Conservation (phyloP, 1,284 basidiomycete genomes). For the Cryptococcus sp. region DNA sequence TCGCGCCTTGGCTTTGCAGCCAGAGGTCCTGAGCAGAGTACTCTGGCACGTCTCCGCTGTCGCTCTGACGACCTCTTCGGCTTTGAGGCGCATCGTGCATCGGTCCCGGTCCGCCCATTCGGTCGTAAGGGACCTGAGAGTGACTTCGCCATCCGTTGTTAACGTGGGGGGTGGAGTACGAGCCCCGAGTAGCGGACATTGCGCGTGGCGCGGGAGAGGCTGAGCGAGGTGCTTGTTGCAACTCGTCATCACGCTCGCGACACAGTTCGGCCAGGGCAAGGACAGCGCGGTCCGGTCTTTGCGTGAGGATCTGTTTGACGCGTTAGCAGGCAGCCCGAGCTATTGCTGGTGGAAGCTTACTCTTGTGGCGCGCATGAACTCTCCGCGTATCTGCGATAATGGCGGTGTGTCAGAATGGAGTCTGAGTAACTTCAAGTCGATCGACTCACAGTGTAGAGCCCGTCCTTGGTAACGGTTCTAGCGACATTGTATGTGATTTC, state of each 20-base stretch:
- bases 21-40: conserved; percentile 49
- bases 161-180: conserved; percentile 26
- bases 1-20: conserved; percentile 48
- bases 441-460: conserved; percentile 78
- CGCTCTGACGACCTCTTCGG: conserved; percentile 35
- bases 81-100: conserved; percentile 23
- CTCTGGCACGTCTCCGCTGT: conserved; percentile 20
- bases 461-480: conserved; percentile 93
- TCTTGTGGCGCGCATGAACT: conserved; percentile 94
- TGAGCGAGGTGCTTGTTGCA: conserved; percentile 52
- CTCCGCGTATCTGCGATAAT: conserved; percentile 83
- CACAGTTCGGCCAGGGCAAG: conserved; percentile 79
- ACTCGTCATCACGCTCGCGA: conserved; percentile 57
- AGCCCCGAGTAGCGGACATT: conserved; percentile 37
- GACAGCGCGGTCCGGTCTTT: conserved; percentile 77
- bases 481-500: conserved; percentile 94
- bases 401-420: not conserved
- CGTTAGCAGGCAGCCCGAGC: not conserved
- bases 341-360: conserved; percentile 33
- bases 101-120: conserved; percentile 22
- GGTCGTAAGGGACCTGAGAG: conserved; percentile 46
- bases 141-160: conserved; percentile 40
- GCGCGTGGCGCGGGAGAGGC: conserved; percentile 51
- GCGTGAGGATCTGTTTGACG: conserved; percentile 61
- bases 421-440: not conserved